A percentile compares a stretch with the other conserved stretches of the same genome.
phyloP scores from a whole-genome alignment of 208 protist genomes.

The Wallacemonas collosoma region DNA sequence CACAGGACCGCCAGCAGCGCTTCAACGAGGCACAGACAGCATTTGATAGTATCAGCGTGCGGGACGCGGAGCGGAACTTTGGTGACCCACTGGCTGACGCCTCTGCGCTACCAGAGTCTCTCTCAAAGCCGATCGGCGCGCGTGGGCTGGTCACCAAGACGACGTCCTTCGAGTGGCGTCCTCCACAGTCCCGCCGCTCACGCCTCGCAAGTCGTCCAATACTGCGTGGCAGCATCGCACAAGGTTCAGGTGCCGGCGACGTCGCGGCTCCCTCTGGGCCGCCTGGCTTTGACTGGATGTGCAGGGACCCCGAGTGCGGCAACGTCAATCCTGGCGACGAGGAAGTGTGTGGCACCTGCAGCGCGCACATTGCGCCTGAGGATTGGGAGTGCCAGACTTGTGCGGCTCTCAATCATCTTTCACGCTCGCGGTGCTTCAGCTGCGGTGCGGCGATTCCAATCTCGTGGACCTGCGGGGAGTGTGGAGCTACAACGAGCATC shows the following conservation, averaged over 20 bases:
- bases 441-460: conserved; percentile 69
- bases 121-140: conserved; percentile 1
- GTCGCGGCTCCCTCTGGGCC: conserved; percentile 39
- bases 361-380: conserved; percentile 48
- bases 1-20: conserved; percentile 35
- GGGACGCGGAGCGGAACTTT: conserved; percentile 72
- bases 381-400: conserved; percentile 87
- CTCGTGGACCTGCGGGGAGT: conserved; percentile 68
- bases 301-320: conserved; percentile 54
- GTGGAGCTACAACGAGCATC: conserved; percentile 62
- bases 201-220: conserved; percentile 7
- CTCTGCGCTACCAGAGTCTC: conserved; percentile 22
- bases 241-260: not conserved
- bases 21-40: conserved; percentile 49
- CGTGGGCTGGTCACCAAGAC: conserved; percentile 11
- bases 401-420: conserved; percentile 79
- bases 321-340: conserved; percentile 82
- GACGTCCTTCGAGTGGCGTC: conserved; percentile 12
- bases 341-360: conserved; percentile 65
- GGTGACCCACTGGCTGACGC: conserved; percentile 49
- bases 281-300: conserved; percentile 91
- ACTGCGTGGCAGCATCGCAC: not conserved
- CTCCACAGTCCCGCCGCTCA: conserved; percentile 21
- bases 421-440: conserved; percentile 76
- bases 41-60: conserved; percentile 64